Evolutionary conservation across 768 basidiomycete species (phyloP).

Genomic region (Boletellus ananiceps): DNA sequence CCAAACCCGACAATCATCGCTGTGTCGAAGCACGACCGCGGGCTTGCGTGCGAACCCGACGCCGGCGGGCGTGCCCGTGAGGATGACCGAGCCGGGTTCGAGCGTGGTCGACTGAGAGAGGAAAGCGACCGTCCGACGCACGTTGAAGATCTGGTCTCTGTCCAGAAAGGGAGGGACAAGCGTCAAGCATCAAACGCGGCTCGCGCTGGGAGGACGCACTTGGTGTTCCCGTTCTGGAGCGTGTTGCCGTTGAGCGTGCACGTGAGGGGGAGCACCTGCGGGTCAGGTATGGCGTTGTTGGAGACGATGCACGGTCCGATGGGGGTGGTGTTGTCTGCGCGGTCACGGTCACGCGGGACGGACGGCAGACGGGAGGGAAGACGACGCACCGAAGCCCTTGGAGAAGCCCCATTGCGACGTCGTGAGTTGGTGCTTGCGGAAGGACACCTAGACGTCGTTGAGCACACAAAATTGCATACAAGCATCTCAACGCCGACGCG

Average conservation of each 20-base stretch:
- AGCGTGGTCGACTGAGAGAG: constrained; percentile 84
- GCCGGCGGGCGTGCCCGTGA: constrained; percentile 80
- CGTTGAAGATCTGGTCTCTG: constrained; percentile 79
- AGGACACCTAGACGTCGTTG: constrained; percentile 46
- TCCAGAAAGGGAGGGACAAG: neutral
- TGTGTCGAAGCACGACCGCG: constrained; percentile 63
- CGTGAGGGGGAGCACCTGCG: constrained; percentile 59
- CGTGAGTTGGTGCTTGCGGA: constrained; percentile 76
- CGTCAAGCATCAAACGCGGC: neutral
- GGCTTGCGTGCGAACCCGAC: constrained; percentile 78
- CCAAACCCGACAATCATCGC: constrained; percentile 67
- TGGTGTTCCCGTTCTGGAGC: constrained; percentile 75
- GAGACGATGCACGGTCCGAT: constrained; percentile 81
- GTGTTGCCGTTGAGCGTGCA: constrained; percentile 61
- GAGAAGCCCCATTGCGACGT: constrained; percentile 87
- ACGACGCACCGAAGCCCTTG: constrained; percentile 69
- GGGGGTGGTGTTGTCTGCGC: constrained; percentile 44
- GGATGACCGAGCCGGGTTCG: constrained; percentile 73
- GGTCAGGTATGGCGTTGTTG: constrained; percentile 55
- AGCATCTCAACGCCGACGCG: too few relatives aligned
- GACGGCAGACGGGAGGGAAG: neutral
- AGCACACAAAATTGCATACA: neutral
- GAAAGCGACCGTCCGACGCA: constrained; percentile 72
- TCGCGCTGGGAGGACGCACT: constrained; percentile 35
- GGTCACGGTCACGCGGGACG: neutral